These are phyloP conservation scores for Herpetomonas tarakana DNA, from an alignment of 208 protist species.

Conservation along the genomic window DNA sequence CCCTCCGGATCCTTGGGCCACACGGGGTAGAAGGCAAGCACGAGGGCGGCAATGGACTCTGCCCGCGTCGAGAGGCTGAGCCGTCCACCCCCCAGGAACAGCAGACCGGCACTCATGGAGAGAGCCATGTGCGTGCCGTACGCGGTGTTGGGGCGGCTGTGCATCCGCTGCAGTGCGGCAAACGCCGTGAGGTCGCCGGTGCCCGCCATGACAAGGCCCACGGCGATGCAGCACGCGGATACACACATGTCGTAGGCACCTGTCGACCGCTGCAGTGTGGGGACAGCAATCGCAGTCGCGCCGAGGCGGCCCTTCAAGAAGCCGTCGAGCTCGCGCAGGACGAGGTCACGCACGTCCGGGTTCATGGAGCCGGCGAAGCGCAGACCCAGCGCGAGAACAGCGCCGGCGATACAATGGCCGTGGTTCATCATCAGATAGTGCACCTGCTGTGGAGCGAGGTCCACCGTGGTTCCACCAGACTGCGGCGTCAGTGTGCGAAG, in stretches of 20 bases:
- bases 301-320: conserved; percentile 66
- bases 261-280: conserved; percentile 59
- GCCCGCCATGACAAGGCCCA: conserved; percentile 91
- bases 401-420: conserved; percentile 70
- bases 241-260: conserved; percentile 75
- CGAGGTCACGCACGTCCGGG: conserved; percentile 36
- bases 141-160: conserved; percentile 38
- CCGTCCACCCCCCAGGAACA: conserved; percentile 93
- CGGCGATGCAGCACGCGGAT: conserved; percentile 57
- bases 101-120: conserved; percentile 92
- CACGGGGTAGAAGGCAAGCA: conserved; percentile 92
- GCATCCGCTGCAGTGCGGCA: conserved; percentile 60
- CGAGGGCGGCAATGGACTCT: conserved; percentile 85
- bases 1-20: conserved; percentile 88
- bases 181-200: conserved; percentile 87
- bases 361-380: conserved; percentile 82
- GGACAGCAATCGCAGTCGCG: conserved; percentile 39
- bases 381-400: conserved; percentile 67
- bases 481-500: conserved; percentile 52
- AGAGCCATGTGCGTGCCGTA: conserved; percentile 96
- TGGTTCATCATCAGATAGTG: conserved; percentile 78
- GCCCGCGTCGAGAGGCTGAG: conserved; percentile 85
- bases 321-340: conserved; percentile 64
- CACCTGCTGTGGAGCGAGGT: conserved; percentile 52
- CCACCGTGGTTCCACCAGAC: conserved; percentile 47